Percentiles rank a stretch among this genome's conserved stretches.
These are phyloP conservation scores for Mycena galericulata DNA, from an alignment of 768 basidiomycete genomes.

Conservation along the genomic window DNA sequence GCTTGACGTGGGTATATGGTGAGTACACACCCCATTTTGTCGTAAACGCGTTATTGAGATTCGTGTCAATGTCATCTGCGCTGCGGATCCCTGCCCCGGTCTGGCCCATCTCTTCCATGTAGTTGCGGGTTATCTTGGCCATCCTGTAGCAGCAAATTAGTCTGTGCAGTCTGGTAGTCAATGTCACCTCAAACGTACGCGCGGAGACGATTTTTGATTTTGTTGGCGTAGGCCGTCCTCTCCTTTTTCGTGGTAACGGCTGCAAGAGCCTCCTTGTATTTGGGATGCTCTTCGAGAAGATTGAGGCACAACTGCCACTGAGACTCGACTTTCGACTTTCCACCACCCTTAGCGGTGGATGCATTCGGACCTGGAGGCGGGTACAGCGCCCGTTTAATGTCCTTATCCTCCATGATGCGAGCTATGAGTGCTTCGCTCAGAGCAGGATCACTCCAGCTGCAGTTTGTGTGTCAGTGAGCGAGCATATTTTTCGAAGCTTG, in stretches of 20 bases:
- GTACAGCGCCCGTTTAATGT: slow-evolving; percentile 5
- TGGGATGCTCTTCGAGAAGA: background rate
- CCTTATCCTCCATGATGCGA: background rate
- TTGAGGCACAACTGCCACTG: background rate
- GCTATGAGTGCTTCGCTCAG: background rate
- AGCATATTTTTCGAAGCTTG: too few relatives aligned
- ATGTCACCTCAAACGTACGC: background rate
- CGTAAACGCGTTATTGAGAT: background rate
- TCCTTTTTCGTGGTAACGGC: background rate
- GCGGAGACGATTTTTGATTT: slow-evolving; percentile 4
- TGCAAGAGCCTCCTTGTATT: background rate
- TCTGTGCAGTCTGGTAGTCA: background rate
- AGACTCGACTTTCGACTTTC: background rate
- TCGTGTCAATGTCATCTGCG: slow-evolving; percentile 1
- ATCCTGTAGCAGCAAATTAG: background rate
- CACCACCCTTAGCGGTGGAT: slow-evolving; percentile 9
- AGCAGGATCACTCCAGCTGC: slow-evolving; percentile 5
- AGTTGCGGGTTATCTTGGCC: background rate
- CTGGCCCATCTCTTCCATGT: slow-evolving; percentile 6
- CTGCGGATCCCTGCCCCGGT: slow-evolving; percentile 1
- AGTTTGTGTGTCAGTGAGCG: too few relatives aligned
- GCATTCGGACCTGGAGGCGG: slow-evolving; percentile 13
- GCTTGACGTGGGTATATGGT: background rate
- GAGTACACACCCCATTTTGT: slow-evolving; percentile 4
- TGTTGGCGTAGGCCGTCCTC: background rate